A percentile compares a stretch with the other conserved stretches of the same genome.
These are phyloP conservation scores for Paecilomyces dactylethromorphus DNA, from an alignment of 2,329 filamentous ascomycete species.

Conservation along the genomic window DNA sequence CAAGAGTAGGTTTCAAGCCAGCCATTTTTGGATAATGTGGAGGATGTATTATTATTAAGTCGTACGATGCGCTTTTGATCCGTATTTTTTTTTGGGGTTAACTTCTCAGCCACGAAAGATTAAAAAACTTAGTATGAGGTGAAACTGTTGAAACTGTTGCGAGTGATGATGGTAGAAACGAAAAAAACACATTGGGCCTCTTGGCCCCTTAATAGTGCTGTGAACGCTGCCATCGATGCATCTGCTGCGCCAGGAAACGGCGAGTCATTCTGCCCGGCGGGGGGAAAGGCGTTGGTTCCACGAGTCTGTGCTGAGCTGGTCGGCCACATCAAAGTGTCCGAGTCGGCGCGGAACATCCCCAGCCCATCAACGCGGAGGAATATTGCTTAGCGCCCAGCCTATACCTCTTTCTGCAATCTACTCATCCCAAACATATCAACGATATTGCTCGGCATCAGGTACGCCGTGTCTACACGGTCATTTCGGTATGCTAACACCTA, in stretches of 20 bases:
- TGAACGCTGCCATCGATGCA: not conserved
- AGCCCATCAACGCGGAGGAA: not conserved
- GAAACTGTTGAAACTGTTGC: not conserved
- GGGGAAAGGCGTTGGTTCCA: not conserved
- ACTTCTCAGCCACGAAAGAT: not conserved
- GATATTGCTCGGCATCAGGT: not conserved
- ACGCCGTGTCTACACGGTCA: not conserved
- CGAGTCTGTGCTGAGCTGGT: not conserved
- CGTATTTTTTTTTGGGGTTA: not conserved
- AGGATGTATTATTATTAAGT: not conserved
- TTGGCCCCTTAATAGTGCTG: not conserved
- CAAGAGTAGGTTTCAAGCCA: slow-evolving; percentile 28
- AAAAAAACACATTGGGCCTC: not conserved
- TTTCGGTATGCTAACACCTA: not conserved
- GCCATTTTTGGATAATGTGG: not conserved
- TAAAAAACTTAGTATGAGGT: not conserved
- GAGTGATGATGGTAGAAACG: not conserved
- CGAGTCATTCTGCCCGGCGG: not conserved
- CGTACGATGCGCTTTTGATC: not conserved
- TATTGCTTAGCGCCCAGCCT: not conserved
- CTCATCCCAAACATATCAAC: not conserved
- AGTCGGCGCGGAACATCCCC: not conserved
- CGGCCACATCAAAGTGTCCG: not conserved
- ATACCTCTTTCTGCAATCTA: not conserved
- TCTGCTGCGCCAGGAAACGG: not conserved